Conservation (phyloP, 306 rosid genomes). For the Castanea crenata region DNA sequence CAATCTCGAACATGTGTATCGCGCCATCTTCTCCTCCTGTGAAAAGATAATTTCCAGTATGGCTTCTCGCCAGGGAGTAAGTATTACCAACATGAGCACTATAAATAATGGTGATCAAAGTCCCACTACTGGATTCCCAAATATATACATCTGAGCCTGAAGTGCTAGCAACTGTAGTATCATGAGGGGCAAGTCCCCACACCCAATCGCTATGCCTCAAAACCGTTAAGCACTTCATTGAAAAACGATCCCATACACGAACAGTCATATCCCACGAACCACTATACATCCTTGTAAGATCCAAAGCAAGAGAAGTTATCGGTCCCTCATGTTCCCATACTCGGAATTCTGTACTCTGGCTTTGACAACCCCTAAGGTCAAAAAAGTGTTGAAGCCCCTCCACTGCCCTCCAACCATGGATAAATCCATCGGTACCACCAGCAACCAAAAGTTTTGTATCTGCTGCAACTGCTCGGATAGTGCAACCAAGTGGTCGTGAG, state of each 20-base stretch:
- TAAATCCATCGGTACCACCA: constrained; percentile 91
- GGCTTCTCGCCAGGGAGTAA: constrained; percentile 75
- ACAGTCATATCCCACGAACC: constrained; percentile 98
- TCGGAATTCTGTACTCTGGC: constrained; percentile 54
- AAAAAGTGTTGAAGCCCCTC: constrained; percentile 74
- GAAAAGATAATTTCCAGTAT: constrained; percentile 71
- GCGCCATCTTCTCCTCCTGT: constrained; percentile 95
- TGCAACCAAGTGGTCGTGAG: constrained; percentile 75
- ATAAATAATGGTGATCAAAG: constrained; percentile 42
- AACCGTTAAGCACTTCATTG: constrained; percentile 56
- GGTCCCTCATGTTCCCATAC: constrained; percentile 98
- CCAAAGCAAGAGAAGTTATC: constrained; percentile 80
- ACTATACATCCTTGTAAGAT: constrained; percentile 80
- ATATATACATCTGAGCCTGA: constrained; percentile 87
- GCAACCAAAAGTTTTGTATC: constrained; percentile 67
- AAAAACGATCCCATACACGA: constrained; percentile 82
- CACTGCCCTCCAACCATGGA: constrained; percentile 86
- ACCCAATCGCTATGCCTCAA: constrained; percentile 95
- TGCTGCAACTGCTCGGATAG: constrained; percentile 86
- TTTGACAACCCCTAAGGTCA: constrained; percentile 61
- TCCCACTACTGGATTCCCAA: constrained; percentile 71
- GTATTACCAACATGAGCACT: constrained; percentile 74
- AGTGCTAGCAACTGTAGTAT: constrained; percentile 61
- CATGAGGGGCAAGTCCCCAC: constrained; percentile 78
- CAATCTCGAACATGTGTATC: constrained; percentile 77